Evolutionary conservation across 371 early-diverging fungal genomes (phyloP).

Genomic region (Dichotomocladium elegans): DNA sequence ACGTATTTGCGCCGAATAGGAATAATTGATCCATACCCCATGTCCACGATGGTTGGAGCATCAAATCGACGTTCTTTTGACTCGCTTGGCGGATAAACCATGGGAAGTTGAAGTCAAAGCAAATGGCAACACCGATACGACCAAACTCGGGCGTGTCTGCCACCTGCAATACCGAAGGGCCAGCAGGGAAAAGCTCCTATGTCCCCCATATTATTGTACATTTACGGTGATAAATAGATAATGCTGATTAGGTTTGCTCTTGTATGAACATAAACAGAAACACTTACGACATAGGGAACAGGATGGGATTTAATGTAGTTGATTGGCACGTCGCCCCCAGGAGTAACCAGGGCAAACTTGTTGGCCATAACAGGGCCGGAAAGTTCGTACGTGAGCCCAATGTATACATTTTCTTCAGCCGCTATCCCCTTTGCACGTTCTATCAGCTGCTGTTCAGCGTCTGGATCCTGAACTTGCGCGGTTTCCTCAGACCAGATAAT

Average conservation of each 20-base stretch:
- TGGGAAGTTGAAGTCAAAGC: constrained; percentile 54
- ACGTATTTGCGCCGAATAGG: no score
- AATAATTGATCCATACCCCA: constrained; percentile 57
- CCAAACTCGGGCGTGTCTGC: constrained; percentile 48
- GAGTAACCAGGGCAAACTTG: constrained; percentile 42
- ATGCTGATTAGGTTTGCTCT: background rate
- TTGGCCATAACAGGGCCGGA: constrained; percentile 24
- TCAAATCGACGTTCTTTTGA: constrained; percentile 38
- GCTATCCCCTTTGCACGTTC: constrained; percentile 28
- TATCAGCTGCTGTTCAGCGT: constrained; percentile 23
- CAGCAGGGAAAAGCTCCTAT: constrained; percentile 34
- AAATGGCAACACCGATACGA: constrained; percentile 48
- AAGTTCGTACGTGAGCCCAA: constrained; percentile 36
- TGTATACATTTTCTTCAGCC: constrained; percentile 27
- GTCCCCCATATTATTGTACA: no score
- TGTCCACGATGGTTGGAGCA: constrained; percentile 55
- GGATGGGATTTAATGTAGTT: constrained; percentile 55
- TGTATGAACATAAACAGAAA: background rate
- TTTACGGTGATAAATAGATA: no score
- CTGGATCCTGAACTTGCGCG: constrained; percentile 9
- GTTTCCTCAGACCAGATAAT: constrained; percentile 48
- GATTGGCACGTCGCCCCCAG: constrained; percentile 41
- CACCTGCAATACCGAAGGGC: constrained; percentile 38
- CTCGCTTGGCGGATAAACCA: constrained; percentile 49
- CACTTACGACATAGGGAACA: constrained; percentile 39